phyloP scores from a whole-genome alignment of 2,329 filamentous ascomycete species.

The Sphaerulina vaccinii region DNA sequence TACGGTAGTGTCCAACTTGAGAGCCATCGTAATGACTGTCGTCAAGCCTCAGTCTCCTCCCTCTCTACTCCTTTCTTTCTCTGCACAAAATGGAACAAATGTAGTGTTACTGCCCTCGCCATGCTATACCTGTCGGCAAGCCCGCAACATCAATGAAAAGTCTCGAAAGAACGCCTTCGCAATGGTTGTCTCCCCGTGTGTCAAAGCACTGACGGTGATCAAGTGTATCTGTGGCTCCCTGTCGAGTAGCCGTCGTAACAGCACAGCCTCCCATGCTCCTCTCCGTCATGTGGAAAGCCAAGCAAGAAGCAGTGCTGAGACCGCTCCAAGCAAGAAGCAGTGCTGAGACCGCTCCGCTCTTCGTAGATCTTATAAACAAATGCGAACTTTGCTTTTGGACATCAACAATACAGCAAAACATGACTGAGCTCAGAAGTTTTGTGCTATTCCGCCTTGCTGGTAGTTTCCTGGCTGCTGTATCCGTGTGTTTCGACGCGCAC shows the following conservation, averaged over 20 bases:
- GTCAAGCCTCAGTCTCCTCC: constrained; percentile 5
- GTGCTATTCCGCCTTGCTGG: constrained; percentile 87
- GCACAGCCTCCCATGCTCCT: constrained; percentile 9
- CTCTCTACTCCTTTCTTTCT: constrained; percentile 4
- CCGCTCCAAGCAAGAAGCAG: background rate
- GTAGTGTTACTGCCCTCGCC: constrained; percentile 9
- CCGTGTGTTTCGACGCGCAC: constrained; percentile 85
- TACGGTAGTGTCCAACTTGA: constrained; percentile 15
- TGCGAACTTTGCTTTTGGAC: constrained; percentile 13
- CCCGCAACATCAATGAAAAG: constrained; percentile 9
- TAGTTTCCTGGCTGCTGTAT: constrained; percentile 89
- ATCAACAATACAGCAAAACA: constrained; percentile 2
- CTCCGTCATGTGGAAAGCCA: constrained; percentile 1
- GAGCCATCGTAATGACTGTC: constrained; percentile 14
- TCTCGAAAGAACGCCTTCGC: constrained; percentile 20
- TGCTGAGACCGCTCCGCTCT: constrained; percentile 2
- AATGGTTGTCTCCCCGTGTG: constrained; percentile 13
- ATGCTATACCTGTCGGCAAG: constrained; percentile 12
- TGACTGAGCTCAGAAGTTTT: constrained; percentile 70
- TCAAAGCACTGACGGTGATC: constrained; percentile 15
- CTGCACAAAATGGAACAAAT: constrained; percentile 7
- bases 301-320: background rate
- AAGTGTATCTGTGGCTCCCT: constrained; percentile 10
- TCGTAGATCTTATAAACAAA: constrained; percentile 1
- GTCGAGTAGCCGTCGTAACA: constrained; percentile 6